A percentile compares a stretch with the other conserved stretches of the same genome.
Conservation (phyloP, 2,329 filamentous ascomycete genomes). For the Monosporascus sp. region DNA sequence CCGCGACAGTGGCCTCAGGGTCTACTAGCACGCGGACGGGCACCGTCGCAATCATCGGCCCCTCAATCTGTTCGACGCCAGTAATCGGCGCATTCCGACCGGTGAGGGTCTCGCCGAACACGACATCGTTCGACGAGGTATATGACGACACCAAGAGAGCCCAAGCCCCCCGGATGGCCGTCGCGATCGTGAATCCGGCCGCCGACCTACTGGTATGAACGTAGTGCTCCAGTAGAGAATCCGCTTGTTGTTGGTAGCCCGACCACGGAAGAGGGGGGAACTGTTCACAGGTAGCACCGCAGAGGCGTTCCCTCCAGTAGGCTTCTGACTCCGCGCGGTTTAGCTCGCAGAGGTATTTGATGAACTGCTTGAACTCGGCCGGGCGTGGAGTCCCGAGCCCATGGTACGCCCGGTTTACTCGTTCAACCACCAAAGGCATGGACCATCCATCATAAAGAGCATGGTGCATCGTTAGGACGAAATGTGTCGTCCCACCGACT, state of each 20-base stretch:
- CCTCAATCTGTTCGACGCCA: constrained; percentile 49
- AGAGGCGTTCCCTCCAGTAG: constrained; percentile 42
- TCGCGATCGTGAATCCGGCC: constrained; percentile 45
- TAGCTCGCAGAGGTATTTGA: constrained; percentile 38
- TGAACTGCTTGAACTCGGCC: constrained; percentile 43
- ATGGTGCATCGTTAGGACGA: constrained; percentile 52
- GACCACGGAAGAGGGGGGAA: constrained; percentile 43
- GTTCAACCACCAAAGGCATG: constrained; percentile 43
- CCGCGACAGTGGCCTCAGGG: constrained; percentile 33
- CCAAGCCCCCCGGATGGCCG: constrained; percentile 55
- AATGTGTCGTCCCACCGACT: constrained; percentile 29
- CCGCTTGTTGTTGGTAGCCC: constrained; percentile 44
- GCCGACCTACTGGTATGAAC: constrained; percentile 30
- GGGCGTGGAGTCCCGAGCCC: constrained; percentile 26
- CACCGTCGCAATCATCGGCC: constrained; percentile 56
- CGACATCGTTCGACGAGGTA: constrained; percentile 44
- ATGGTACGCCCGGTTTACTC: constrained; percentile 40
- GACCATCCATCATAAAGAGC: constrained; percentile 53
- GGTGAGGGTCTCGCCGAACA: constrained; percentile 56
- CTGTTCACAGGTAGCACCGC: constrained; percentile 38
- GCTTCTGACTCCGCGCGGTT: constrained; percentile 34
- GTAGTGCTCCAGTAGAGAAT: constrained; percentile 49
- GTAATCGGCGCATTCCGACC: constrained; percentile 46
- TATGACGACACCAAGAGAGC: constrained; percentile 49
- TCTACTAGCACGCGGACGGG: constrained; percentile 47